Percentiles rank a stretch among this genome's conserved stretches.
Conservation (phyloP, 768 basidiomycete species). For the Kockovaella imperatae region DNA sequence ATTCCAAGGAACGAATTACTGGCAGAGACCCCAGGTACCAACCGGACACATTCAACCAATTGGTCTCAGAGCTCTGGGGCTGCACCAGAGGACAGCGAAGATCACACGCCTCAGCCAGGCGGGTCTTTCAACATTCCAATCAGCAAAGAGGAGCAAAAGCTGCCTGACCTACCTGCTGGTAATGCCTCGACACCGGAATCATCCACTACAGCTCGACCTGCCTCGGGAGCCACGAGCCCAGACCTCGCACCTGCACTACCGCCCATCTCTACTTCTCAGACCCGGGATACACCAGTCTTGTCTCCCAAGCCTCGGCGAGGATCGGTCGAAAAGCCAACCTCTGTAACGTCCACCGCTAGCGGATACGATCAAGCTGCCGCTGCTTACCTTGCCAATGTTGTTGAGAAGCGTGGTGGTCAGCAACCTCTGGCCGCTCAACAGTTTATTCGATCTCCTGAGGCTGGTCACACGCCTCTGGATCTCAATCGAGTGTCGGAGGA, state of each 20-base stretch:
- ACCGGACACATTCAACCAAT: not conserved
- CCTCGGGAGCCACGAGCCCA: not conserved
- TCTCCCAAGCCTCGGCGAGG: constrained; percentile 31
- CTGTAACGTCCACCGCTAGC: not conserved
- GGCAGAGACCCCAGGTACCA: not conserved
- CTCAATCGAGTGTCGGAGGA: constrained; percentile 5
- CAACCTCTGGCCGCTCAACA: not conserved
- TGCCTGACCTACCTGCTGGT: too few species aligned
- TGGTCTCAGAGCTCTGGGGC: not conserved
- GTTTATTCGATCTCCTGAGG: not conserved
- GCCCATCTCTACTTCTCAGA: not conserved
- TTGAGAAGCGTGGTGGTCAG: constrained; percentile 14
- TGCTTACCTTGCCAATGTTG: constrained; percentile 37
- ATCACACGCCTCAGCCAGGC: not conserved
- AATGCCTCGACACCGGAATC: not conserved
- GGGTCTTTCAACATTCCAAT: too few species aligned
- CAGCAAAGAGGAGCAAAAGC: too few species aligned
- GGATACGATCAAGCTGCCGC: constrained; percentile 37
- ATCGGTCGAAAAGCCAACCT: constrained; percentile 16
- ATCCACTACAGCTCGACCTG: not conserved
- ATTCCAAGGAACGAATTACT: constrained; percentile 5
- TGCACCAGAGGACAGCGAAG: not conserved
- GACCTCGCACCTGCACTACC: not conserved
- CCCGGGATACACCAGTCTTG: constrained; percentile 4
- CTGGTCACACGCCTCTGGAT: constrained; percentile 1